phyloP scores from a whole-genome alignment of 768 basidiomycete species.

The Russula compacta region DNA sequence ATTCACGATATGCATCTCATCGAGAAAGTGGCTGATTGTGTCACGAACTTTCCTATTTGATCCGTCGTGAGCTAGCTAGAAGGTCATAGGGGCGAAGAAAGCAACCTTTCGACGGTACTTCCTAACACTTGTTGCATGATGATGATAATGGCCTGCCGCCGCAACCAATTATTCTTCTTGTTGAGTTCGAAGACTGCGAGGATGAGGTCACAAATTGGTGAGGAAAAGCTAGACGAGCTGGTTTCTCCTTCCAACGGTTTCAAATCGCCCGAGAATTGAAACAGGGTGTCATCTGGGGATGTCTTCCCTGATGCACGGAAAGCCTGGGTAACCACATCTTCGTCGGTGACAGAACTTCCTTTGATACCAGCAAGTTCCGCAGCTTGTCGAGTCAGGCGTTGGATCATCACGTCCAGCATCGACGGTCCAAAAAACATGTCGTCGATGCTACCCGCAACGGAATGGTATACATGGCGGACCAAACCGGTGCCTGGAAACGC shows the following conservation, averaged over 20 bases:
- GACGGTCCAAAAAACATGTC: slow-evolving; percentile 96
- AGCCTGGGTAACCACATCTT: slow-evolving; percentile 76
- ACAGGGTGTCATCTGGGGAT: slow-evolving; percentile 56
- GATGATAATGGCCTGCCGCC: slow-evolving; percentile 91
- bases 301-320: slow-evolving; percentile 60
- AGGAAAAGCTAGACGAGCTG: slow-evolving; percentile 80
- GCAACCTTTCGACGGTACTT: slow-evolving; percentile 87
- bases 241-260: slow-evolving; percentile 83
- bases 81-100: not conserved
- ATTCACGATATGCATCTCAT: slow-evolving; percentile 61
- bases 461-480: slow-evolving; percentile 81
- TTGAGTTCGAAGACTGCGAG: slow-evolving; percentile 92
- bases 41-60: slow-evolving; percentile 76
- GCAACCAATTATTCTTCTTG: slow-evolving; percentile 94
- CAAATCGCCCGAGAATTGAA: slow-evolving; percentile 68
- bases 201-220: slow-evolving; percentile 89
- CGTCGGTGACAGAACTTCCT: slow-evolving; percentile 69
- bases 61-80: not conserved
- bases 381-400: slow-evolving; percentile 81
- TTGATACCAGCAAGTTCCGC: slow-evolving; percentile 82
- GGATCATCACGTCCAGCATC: slow-evolving; percentile 92
- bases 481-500: slow-evolving; percentile 63
- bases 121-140: slow-evolving; percentile 94
- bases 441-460: slow-evolving; percentile 90
- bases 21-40: slow-evolving; percentile 50